phyloP scores from a whole-genome alignment of 2,329 filamentous ascomycete species.

The Sarocladium oryzae region DNA sequence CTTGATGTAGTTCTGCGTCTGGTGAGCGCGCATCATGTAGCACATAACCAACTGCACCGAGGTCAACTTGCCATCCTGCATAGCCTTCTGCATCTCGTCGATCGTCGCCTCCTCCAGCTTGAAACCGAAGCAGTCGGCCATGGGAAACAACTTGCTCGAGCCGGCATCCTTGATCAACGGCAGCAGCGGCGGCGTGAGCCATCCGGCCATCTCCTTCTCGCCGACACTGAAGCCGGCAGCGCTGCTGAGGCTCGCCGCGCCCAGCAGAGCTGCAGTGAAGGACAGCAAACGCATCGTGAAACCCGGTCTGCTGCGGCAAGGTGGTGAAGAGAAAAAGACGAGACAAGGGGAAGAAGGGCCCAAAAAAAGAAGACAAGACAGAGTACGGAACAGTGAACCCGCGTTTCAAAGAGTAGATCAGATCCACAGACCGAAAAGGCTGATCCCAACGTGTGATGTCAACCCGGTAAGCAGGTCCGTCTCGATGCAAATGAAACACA shows the following conservation, averaged over 20 bases:
- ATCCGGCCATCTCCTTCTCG: neutral
- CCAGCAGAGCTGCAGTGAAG: conserved; percentile 8
- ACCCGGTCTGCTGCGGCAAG: neutral
- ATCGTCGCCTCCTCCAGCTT: conserved; percentile 63
- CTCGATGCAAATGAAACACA: too few species aligned
- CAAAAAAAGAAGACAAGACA: neutral
- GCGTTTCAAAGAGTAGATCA: too few species aligned
- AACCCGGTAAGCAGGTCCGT: too few species aligned
- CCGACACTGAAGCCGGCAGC: conserved; percentile 10
- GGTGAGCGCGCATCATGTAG: conserved; percentile 53
- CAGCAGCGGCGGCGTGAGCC: conserved; percentile 17
- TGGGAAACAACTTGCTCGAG: conserved; percentile 46
- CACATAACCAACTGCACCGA: conserved; percentile 36
- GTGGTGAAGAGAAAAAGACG: neutral
- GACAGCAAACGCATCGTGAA: conserved; percentile 8
- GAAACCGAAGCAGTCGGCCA: conserved; percentile 54
- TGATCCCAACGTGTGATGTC: too few species aligned
- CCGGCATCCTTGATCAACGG: conserved; percentile 30
- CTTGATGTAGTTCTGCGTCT: conserved; percentile 61
- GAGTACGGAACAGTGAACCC: neutral
- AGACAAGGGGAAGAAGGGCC: neutral
- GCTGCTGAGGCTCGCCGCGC: neutral
- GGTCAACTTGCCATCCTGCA: conserved; percentile 5
- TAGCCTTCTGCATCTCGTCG: conserved; percentile 54
- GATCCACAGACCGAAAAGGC: too few species aligned